These are phyloP conservation scores for Kodamaea hsintzibuensis DNA, from an alignment of 805 yeast species.

Conservation along the genomic window DNA sequence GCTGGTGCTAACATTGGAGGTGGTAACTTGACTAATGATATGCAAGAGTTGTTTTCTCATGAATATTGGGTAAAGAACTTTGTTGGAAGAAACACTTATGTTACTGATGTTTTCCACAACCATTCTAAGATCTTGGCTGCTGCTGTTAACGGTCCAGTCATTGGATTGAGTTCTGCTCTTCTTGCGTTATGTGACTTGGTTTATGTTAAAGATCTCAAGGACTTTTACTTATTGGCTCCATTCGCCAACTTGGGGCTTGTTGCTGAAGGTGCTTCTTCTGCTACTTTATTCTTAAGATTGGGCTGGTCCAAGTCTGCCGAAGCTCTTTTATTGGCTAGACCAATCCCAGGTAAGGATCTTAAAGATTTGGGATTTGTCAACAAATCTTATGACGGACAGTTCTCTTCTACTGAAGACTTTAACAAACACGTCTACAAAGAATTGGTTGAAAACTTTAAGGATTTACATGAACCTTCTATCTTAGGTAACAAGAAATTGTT, in stretches of 20 bases:
- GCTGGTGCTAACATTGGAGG: conserved; percentile 79
- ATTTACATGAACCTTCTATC: conserved; percentile 49
- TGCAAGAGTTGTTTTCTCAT: conserved; percentile 33
- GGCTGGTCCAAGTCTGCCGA: conserved; percentile 75
- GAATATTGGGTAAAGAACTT: conserved; percentile 56
- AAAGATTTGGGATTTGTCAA: conserved; percentile 60
- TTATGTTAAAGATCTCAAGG: conserved; percentile 60
- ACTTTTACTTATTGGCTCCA: conserved; percentile 66
- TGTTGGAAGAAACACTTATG: conserved; percentile 67
- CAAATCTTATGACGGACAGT: conserved; percentile 47
- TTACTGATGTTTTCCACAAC: conserved; percentile 66
- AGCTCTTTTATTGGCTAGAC: conserved; percentile 68
- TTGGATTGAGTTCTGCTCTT: conserved; percentile 75
- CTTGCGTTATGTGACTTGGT: conserved; percentile 76
- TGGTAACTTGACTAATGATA: conserved; percentile 29
- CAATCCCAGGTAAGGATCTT: conserved; percentile 61
- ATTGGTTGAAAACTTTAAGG: conserved; percentile 33
- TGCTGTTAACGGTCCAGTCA: conserved; percentile 84
- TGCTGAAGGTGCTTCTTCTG: conserved; percentile 76
- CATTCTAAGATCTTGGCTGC: conserved; percentile 71
- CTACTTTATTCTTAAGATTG: conserved; percentile 65
- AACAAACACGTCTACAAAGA: conserved; percentile 41
- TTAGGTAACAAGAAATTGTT: conserved; percentile 47
- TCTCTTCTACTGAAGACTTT: conserved; percentile 41
- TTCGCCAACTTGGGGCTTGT: conserved; percentile 82